These are phyloP conservation scores for Pythium guiyangense DNA, from an alignment of 352 stramenopile species.

Conservation along the genomic window DNA sequence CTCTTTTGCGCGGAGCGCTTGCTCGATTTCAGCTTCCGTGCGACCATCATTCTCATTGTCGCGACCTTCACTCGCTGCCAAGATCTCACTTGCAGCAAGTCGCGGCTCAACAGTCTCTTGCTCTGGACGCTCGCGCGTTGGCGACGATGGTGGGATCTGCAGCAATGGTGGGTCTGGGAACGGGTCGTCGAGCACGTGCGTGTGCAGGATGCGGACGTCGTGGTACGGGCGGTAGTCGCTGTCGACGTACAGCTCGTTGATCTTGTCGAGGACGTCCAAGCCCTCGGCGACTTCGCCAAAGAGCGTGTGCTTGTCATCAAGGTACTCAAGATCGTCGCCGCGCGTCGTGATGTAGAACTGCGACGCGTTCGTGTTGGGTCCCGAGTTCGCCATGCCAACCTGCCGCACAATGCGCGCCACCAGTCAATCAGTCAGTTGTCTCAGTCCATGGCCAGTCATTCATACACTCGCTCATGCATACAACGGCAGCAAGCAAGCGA, in stretches of 20 bases:
- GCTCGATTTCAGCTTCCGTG: conserved; percentile 87
- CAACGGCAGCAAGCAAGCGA: not conserved
- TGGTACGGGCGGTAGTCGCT: conserved; percentile 93
- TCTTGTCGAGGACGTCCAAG: conserved; percentile 92
- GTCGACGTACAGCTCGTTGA: conserved; percentile 95
- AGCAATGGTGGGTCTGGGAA: conserved; percentile 72
- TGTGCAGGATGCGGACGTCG: conserved; percentile 96
- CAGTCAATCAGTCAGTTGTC: not conserved
- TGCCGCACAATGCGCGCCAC: not conserved
- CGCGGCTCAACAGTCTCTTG: conserved; percentile 90
- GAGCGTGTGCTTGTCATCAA: conserved; percentile 90
- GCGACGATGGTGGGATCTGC: conserved; percentile 80
- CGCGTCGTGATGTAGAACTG: conserved; percentile 98
- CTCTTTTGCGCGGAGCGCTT: conserved; percentile 87
- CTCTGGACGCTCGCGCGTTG: conserved; percentile 78
- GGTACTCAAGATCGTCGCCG: conserved; percentile 85
- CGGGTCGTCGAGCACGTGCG: conserved; percentile 82
- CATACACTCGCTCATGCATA: not conserved
- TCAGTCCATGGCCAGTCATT: not conserved
- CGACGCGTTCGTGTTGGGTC: conserved; percentile 73
- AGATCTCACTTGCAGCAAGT: conserved; percentile 84
- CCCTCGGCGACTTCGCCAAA: conserved; percentile 92
- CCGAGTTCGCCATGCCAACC: conserved; percentile 85
- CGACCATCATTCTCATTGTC: conserved; percentile 66
- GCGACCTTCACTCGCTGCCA: conserved; percentile 77